These are phyloP conservation scores for Blastobotrys terrestris DNA, from an alignment of 805 yeast genomes.

Conservation along the genomic window DNA sequence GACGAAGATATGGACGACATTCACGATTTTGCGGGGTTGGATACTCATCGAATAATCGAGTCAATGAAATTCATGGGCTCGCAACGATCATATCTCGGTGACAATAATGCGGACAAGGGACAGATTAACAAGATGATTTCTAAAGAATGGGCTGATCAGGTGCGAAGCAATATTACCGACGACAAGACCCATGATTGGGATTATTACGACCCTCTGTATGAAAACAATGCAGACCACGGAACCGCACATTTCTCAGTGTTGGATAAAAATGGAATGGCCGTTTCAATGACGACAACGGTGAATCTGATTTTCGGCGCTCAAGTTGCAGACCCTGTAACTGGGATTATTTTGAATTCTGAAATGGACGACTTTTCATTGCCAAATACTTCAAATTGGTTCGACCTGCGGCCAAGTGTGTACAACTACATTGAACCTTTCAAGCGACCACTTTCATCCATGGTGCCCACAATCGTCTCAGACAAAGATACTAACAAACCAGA, in stretches of 20 bases:
- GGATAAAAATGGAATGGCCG: conserved; percentile 70
- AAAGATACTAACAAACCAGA: conserved; percentile 40
- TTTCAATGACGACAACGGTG: conserved; percentile 82
- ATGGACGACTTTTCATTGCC: conserved; percentile 91
- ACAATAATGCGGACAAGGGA: conserved; percentile 32
- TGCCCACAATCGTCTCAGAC: conserved; percentile 63
- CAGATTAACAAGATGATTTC: conserved; percentile 39
- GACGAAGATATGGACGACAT: conserved; percentile 11
- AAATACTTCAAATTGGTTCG: conserved; percentile 63
- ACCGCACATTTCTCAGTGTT: conserved; percentile 82
- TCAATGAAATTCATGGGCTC: conserved; percentile 92
- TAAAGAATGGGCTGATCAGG: conserved; percentile 51
- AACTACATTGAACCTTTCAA: conserved; percentile 71
- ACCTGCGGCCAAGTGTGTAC: conserved; percentile 70
- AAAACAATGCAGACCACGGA: conserved; percentile 76
- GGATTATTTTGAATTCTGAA: conserved; percentile 77
- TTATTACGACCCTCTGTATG: conserved; percentile 74
- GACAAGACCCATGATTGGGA: conserved; percentile 57
- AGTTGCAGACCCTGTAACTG: conserved; percentile 76
- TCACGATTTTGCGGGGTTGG: conserved; percentile 40
- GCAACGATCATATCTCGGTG: conserved; percentile 82
- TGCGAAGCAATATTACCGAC: conserved; percentile 48
- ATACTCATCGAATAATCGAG: conserved; percentile 68
- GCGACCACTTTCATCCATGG: conserved; percentile 78
- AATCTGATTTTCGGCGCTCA: conserved; percentile 78